Evolutionary conservation across 2,329 filamentous ascomycete genomes (phyloP), one percentile per base, ranked within the genome.

Genomic region (Aspergillus novoparasiticus): DNA sequence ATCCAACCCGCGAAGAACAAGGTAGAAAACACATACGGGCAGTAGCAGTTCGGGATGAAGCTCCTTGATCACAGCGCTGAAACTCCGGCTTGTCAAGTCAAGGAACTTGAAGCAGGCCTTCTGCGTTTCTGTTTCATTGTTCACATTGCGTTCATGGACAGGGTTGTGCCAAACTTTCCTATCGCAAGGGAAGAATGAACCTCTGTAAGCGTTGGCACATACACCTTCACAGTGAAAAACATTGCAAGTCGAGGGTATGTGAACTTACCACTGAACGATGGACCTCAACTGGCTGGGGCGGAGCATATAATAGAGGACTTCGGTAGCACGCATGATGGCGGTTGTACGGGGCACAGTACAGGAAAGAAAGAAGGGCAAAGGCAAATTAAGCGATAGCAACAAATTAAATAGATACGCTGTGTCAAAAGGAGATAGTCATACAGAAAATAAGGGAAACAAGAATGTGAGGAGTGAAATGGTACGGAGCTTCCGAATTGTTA

Each of bases 91-190:
- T 58, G 95, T 99, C 82, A 90, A 69, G 72, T 94, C 85, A 68
- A 99, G 87, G 78, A 91, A 92, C 68, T 91, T 83, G 83, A 96
- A 98, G 84, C 95, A 98, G 84, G 88, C 85, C 78, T 87, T 87
- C 65, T 96, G 85, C 19, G 90, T 90, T 59, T 85, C 82, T 32
- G 88, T 84, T 80, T 98, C 95, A 69, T 91, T 91, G 65, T 84
- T 83, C 67, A 87, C 85, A 74, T 97, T 86, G 75, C 94, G 92
- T 75, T 85, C 87, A 83, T 98, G 93, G 23, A 97, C 93, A 14
- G 95, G 90, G 68, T 96, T 93, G 82, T 98, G 95, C 93, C 94
- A 98, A 71, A 96, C 83, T 83, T 96, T 97, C 93, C 93, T 97
- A 74, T 56, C 34, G 61, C 23, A 32, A 63, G 59, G 32, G 28